Percentiles rank a stretch among this genome's conserved stretches.
Conservation (phyloP, 2,329 filamentous ascomycete species). For the Fusarium equiseti region DNA sequence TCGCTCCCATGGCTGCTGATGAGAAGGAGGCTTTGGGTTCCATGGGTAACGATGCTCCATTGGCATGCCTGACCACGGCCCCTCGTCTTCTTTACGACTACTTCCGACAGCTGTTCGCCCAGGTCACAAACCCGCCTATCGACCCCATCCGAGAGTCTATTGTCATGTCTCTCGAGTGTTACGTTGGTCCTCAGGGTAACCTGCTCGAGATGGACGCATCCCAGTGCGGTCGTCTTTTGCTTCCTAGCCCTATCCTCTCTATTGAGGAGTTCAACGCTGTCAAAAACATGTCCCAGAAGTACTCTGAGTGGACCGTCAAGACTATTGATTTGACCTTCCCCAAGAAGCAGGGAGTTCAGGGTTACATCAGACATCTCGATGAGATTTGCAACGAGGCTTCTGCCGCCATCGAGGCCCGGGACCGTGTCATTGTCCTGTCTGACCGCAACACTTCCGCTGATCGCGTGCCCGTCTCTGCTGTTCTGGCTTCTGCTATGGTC, state of each 20-base stretch:
- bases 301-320: conserved; percentile 88
- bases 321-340: conserved; percentile 94
- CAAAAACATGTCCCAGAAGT: conserved; percentile 77
- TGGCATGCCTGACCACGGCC: conserved; percentile 90
- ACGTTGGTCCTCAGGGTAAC: conserved; percentile 95
- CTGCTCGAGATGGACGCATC: conserved; percentile 91
- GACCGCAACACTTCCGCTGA: conserved; percentile 87
- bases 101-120: conserved; percentile 96
- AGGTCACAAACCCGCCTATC: conserved; percentile 97
- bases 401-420: conserved; percentile 82
- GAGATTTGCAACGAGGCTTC: conserved; percentile 88
- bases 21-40: conserved; percentile 97
- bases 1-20: conserved; percentile 96
- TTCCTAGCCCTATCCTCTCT: conserved; percentile 90
- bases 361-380: conserved; percentile 89
- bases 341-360: conserved; percentile 83
- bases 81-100: conserved; percentile 94
- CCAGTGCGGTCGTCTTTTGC: conserved; percentile 86
- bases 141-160: conserved; percentile 97
- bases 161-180: conserved; percentile 97
- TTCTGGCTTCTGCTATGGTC: conserved; percentile 91
- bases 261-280: conserved; percentile 92
- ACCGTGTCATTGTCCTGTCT: conserved; percentile 89
- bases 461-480: conserved; percentile 85
- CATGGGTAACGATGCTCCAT: conserved; percentile 96